A percentile compares a stretch with the other conserved stretches of the same genome.
Evolutionary conservation across 768 basidiomycete species (phyloP).

Genomic region (Tricholoma hemisulphureum): DNA sequence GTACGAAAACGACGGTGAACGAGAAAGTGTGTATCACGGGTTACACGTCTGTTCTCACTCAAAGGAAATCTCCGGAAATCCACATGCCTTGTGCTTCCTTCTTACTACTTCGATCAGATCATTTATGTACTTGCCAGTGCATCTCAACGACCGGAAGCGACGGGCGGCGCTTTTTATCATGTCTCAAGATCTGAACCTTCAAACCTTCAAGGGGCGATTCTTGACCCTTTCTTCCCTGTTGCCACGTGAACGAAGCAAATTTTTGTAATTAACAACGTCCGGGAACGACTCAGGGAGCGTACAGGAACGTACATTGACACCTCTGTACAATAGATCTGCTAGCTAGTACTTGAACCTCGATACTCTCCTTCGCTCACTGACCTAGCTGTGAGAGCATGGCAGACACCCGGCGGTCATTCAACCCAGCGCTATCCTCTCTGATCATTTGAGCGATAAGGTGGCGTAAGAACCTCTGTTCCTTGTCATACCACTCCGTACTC

Average conservation of each 20-base stretch:
- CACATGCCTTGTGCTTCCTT: constrained; percentile 32
- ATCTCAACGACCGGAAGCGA: constrained; percentile 20
- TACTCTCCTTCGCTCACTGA: constrained; percentile 1
- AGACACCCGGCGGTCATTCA: constrained; percentile 16
- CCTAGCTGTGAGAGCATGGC: constrained; percentile 34
- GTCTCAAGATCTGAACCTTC: constrained; percentile 18
- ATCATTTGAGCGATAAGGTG: constrained; percentile 37
- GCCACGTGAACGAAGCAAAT: constrained; percentile 24
- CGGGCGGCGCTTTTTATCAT: constrained; percentile 34
- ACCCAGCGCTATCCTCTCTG: constrained; percentile 14
- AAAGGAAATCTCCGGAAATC: no score
- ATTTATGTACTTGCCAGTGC: constrained; percentile 15
- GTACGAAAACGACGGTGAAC: constrained; percentile 28
- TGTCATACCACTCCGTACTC: constrained; percentile 48
- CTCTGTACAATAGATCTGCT: no score
- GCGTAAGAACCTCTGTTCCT: constrained; percentile 44
- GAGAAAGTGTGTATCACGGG: constrained; percentile 39
- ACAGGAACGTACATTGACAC: no score
- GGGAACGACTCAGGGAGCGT: no score
- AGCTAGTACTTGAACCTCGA: no score
- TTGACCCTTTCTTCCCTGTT: constrained; percentile 11
- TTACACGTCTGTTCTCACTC: constrained; percentile 32
- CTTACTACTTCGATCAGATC: constrained; percentile 38
- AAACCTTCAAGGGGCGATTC: constrained; percentile 28
- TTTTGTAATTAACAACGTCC: background rate